Percentiles rank a stretch among this genome's conserved stretches.
phyloP scores from a whole-genome alignment of 805 yeast genomes.

The Starmerella davenportii region DNA sequence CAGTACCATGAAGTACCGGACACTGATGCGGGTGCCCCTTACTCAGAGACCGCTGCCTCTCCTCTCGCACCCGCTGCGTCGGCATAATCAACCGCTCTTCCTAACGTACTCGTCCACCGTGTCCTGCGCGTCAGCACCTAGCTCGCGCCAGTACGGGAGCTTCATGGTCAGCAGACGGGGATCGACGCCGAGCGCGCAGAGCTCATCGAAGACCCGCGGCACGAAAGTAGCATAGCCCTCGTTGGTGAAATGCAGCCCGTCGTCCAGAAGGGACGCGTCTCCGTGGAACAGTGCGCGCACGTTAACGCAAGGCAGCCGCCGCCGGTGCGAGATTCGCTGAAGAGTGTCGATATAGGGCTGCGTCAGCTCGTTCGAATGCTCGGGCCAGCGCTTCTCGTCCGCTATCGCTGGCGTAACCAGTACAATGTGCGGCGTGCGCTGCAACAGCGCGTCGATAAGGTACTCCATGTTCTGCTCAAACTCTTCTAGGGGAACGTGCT shows the following conservation, averaged over 20 bases:
- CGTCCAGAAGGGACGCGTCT: conserved; percentile 26
- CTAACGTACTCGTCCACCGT: neutral
- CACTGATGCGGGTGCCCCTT: no score
- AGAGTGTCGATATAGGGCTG: conserved; percentile 29
- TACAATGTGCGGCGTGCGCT: conserved; percentile 33
- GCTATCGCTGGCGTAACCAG: conserved; percentile 45
- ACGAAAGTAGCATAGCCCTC: conserved; percentile 32
- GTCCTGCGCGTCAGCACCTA: neutral
- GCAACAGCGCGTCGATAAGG: conserved; percentile 28
- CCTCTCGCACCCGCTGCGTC: no score
- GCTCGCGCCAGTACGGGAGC: neutral
- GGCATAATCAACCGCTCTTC: neutral
- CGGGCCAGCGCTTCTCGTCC: conserved; percentile 26
- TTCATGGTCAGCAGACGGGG: neutral
- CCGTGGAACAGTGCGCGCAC: conserved; percentile 30
- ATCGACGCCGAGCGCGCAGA: neutral
- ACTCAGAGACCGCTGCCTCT: no score
- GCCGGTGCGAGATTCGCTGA: neutral
- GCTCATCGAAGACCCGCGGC: neutral
- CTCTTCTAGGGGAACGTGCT: conserved; percentile 34
- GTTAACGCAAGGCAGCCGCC: conserved; percentile 27
- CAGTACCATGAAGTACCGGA: conserved; percentile 6
- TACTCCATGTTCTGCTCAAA: conserved; percentile 31
- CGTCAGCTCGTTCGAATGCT: conserved; percentile 25
- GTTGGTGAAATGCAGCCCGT: conserved; percentile 46